Base-by-base conservation (phyloP, 768 basidiomycete genomes). In the Xanthoconium stramineum region DNA sequence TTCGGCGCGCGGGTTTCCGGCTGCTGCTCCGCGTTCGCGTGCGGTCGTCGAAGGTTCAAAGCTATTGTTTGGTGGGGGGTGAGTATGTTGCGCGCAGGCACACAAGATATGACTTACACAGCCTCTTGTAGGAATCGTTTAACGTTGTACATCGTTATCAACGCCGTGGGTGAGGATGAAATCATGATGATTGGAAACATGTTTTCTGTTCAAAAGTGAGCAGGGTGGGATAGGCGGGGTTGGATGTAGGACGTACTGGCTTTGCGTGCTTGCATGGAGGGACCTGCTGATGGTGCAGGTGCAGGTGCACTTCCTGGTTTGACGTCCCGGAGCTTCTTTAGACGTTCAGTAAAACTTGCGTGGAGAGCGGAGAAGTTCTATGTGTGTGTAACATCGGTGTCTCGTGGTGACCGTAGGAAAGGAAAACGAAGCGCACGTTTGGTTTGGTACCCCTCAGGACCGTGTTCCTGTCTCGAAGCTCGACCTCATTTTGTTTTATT, bases 151-250 rank as follows among this genome's bases (percentile, higher is more conserved):
- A 54, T 54, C 5, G 47, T 54, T 32, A 99, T 87, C 53, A 99
- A 83, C 4, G 94, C 86, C 2, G 96, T 98, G 0, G 94, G 94
- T 17, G 15, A 94, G 0, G 94, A 96, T 0, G 95, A 96, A 42
- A 99, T 94, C 77, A 98, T 89, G 72, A 98, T 97, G 66, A 99
- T 98, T 0, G 96, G 96, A 72, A 89, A 89, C 65, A 81, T 84
- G 66, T 84, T 85, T 60, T 82, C 87, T 91, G 70, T 8, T 17
- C 28, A 5, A 35, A 11, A 1, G 5, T 5, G 35, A 17, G 15
- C 29, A 24, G 17, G 6, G 17, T n/a, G 11, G 29, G 1, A 28
- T 12, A 11, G 1, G 1, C 7, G 15, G 44, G 42, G 1, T 15
- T 33, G 0, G 38, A 30, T 37, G 12, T 3, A 10, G 28, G 33